These are phyloP conservation scores for Phytophthora kernoviae DNA, from an alignment of 352 stramenopile genomes.

Conservation along the genomic window DNA sequence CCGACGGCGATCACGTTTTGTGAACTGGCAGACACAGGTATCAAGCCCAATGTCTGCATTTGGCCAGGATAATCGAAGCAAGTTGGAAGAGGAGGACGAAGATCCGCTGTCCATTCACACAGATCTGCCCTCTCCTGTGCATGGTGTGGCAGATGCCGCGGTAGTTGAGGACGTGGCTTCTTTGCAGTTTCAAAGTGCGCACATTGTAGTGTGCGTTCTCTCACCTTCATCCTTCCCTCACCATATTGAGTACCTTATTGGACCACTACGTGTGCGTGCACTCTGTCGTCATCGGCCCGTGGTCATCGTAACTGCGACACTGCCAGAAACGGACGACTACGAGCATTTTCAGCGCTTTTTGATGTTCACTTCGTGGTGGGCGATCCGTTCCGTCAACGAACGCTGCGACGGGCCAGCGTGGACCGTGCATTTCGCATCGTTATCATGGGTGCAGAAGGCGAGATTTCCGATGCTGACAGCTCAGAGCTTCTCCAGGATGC, in stretches of 20 bases:
- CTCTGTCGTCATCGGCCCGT: slow-evolving; percentile 73
- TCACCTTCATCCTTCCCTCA: slow-evolving; percentile 67
- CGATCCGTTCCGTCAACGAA: slow-evolving; percentile 62
- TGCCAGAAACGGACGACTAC: slow-evolving; percentile 64
- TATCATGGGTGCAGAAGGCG: slow-evolving; percentile 74
- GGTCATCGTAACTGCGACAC: slow-evolving; percentile 55
- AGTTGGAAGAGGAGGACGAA: slow-evolving; percentile 24
- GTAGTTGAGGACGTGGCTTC: slow-evolving; percentile 53
- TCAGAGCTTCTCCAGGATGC: slow-evolving; percentile 79
- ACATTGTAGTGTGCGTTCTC: slow-evolving; percentile 74
- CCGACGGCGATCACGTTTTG: slow-evolving; percentile 23
- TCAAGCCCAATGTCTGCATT: slow-evolving; percentile 12
- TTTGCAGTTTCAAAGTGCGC: slow-evolving; percentile 44
- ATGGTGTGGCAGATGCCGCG: slow-evolving; percentile 33
- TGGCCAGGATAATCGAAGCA: slow-evolving; percentile 17
- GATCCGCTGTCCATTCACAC: slow-evolving; percentile 19
- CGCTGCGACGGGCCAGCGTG: slow-evolving; percentile 55
- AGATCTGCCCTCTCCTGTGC: slow-evolving; percentile 10
- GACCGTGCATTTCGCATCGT: slow-evolving; percentile 68
- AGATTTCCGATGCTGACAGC: slow-evolving; percentile 53
- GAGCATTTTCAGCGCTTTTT: slow-evolving; percentile 64
- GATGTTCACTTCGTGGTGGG: slow-evolving; percentile 74
- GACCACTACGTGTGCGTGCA: slow-evolving; percentile 67
- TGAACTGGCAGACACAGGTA: slow-evolving; percentile 30
- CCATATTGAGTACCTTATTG: slow-evolving; percentile 83